phyloP scores from a whole-genome alignment of 2,329 filamentous ascomycete species.

The Dothiorella sarmentorum region DNA sequence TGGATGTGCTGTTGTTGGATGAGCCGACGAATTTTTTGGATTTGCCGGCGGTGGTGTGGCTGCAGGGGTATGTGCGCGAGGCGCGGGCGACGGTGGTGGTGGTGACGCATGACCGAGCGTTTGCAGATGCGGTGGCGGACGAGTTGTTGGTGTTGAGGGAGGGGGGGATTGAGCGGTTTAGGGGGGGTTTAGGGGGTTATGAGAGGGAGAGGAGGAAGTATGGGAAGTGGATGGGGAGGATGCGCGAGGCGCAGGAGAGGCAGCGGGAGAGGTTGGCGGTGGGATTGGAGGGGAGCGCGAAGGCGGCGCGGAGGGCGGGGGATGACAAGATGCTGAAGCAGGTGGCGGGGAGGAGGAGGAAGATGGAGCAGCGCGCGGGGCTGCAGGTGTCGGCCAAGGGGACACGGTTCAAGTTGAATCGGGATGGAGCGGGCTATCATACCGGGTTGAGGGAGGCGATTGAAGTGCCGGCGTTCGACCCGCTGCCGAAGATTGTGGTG shows the following conservation, averaged over 20 bases:
- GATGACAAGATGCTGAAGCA: conserved; percentile 85
- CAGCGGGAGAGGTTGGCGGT: conserved; percentile 70
- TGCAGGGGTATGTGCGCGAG: conserved; percentile 67
- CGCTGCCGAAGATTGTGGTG: conserved; percentile 56
- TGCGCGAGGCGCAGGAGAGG: conserved; percentile 79
- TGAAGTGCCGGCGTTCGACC: conserved; percentile 62
- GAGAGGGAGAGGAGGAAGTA: conserved; percentile 66
- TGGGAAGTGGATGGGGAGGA: conserved; percentile 63
- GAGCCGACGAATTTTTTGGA: conserved; percentile 88
- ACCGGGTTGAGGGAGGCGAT: conserved; percentile 50
- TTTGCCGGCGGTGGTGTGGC: conserved; percentile 78
- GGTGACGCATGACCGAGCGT: conserved; percentile 81
- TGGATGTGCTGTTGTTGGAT: conserved; percentile 77
- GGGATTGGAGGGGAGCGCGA: conserved; percentile 52
- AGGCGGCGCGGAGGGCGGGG: conserved; percentile 70
- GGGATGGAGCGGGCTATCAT: conserved; percentile 65
- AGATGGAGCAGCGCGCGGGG: conserved; percentile 77
- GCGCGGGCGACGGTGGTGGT: conserved; percentile 65
- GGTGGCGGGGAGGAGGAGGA: conserved; percentile 79
- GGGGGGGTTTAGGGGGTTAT: conserved; percentile 70
- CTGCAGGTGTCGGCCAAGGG: conserved; percentile 70
- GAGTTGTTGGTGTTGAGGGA: conserved; percentile 75
- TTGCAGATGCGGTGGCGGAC: conserved; percentile 70
- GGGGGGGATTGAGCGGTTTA: conserved; percentile 68
- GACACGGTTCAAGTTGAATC: conserved; percentile 74